Conservation (phyloP, 2,329 filamentous ascomycete genomes). For the Stachybotrys chlorohalonatus region DNA sequence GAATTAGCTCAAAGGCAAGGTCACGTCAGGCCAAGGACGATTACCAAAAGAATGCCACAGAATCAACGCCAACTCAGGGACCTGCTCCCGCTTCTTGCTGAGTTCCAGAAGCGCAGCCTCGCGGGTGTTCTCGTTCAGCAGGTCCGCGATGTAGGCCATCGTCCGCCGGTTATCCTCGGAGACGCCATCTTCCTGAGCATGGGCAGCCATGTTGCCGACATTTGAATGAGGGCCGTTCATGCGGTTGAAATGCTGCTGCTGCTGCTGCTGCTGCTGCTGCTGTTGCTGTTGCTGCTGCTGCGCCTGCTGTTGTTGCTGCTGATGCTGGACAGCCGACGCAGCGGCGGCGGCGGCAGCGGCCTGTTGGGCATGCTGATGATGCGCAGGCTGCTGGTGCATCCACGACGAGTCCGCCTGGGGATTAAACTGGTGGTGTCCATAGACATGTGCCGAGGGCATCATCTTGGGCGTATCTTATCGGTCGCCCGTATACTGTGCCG, state of each 20-base stretch:
- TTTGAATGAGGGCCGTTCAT: conserved; percentile 58
- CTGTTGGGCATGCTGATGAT: conserved; percentile 51
- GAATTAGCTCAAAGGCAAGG: conserved; percentile 1
- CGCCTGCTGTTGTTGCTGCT: conserved; percentile 16
- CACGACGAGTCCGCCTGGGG: conserved; percentile 54
- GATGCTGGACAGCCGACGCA: conserved; percentile 42
- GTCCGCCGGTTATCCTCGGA: conserved; percentile 89
- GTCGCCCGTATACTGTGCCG: not conserved
- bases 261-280: conserved; percentile 36
- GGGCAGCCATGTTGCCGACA: conserved; percentile 29
- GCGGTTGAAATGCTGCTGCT: conserved; percentile 62
- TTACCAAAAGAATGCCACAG: conserved; percentile 97
- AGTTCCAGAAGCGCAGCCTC: conserved; percentile 90
- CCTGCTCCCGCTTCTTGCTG: conserved; percentile 97
- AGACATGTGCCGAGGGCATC: conserved; percentile 56
- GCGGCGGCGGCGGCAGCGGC: conserved; percentile 31
- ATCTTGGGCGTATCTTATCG: conserved; percentile 29
- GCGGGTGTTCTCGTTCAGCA: conserved; percentile 77
- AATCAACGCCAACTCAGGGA: conserved; percentile 90
- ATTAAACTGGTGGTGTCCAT: conserved; percentile 59
- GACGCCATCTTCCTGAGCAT: conserved; percentile 47
- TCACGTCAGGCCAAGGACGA: conserved; percentile 15
- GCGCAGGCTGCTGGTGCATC: conserved; percentile 57
- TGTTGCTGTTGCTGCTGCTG: conserved; percentile 16
- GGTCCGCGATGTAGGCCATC: conserved; percentile 85